A percentile compares a stretch with the other conserved stretches of the same genome.
Evolutionary conservation across 345 rosid genomes (phyloP).

Genomic region (Brassica nigra): DNA sequence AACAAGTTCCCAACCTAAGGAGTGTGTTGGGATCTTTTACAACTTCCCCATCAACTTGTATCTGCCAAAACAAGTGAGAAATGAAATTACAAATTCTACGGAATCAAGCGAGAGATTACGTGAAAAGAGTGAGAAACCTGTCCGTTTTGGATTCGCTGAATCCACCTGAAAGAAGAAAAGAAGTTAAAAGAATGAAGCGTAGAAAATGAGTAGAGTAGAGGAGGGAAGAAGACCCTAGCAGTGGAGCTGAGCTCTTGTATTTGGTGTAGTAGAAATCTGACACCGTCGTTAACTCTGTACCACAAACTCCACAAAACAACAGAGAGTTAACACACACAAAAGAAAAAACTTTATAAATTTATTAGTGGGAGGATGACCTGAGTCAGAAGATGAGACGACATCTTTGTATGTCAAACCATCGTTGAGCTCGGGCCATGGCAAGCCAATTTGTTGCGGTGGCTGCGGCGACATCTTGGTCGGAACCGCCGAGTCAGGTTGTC

Average conservation of each 20-base stretch:
- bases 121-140: slow-evolving; percentile 50
- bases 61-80: slow-evolving; percentile 45
- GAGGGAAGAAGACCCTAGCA: slow-evolving; percentile 60
- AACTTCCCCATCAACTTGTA: slow-evolving; percentile 59
- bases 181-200: background rate
- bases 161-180: slow-evolving; percentile 58
- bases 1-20: slow-evolving; percentile 26
- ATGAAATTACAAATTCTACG: background rate
- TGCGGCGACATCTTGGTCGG: slow-evolving; percentile 30
- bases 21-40: slow-evolving; percentile 54
- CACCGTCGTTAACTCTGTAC: slow-evolving; percentile 39
- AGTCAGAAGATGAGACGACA: slow-evolving; percentile 51
- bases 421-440: slow-evolving; percentile 79
- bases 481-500: background rate
- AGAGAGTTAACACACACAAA: background rate
- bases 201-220: slow-evolving; percentile 1
- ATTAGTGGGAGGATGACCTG: slow-evolving; percentile 60
- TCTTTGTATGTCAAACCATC: slow-evolving; percentile 74
- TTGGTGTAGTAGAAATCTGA: slow-evolving; percentile 67
- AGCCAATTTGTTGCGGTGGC: slow-evolving; percentile 47
- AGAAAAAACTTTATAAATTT: too few relatives aligned
- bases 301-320: background rate
- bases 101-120: background rate
- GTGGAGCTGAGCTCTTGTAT: slow-evolving; percentile 75
- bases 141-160: slow-evolving; percentile 80